Conservation (phyloP, 306 rosid species). For the Trifolium pratense region DNA sequence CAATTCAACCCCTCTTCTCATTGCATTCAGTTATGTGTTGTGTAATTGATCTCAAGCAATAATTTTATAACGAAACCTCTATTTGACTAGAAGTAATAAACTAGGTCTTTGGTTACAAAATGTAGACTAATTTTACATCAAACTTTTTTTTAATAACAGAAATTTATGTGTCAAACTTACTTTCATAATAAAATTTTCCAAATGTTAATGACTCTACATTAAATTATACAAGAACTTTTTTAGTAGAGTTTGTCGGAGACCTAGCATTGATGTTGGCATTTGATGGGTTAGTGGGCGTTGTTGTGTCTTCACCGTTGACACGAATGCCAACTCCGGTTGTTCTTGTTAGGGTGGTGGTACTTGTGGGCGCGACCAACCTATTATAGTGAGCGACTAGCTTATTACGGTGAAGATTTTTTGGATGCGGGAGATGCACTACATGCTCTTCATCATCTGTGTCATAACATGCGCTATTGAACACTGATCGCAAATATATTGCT, state of each 20-base stretch:
- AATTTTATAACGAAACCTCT: too few species aligned
- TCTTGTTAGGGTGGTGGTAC: not conserved
- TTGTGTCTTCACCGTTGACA: not conserved
- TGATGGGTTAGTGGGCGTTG: not conserved
- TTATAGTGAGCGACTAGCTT: not conserved
- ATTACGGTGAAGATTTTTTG: not conserved
- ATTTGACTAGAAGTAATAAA: too few species aligned
- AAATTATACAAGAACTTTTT: too few species aligned
- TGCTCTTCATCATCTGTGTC: not conserved
- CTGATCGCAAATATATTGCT: constrained; percentile 26
- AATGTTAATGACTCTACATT: too few species aligned
- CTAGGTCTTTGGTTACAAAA: too few species aligned
- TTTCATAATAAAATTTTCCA: too few species aligned
- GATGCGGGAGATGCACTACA: not conserved
- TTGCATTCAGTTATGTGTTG: too few species aligned
- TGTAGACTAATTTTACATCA: too few species aligned
- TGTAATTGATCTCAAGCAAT: too few species aligned
- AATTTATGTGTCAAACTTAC: too few species aligned
- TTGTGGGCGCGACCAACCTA: not conserved
- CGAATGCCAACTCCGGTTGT: not conserved
- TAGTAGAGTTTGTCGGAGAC: not conserved
- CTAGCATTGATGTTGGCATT: not conserved
- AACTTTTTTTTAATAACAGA: too few species aligned
- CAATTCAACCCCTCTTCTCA: too few species aligned
- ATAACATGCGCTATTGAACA: not conserved